Evolutionary conservation across 179 eudicot species (phyloP).

Genomic region (Camellia oleifera): DNA sequence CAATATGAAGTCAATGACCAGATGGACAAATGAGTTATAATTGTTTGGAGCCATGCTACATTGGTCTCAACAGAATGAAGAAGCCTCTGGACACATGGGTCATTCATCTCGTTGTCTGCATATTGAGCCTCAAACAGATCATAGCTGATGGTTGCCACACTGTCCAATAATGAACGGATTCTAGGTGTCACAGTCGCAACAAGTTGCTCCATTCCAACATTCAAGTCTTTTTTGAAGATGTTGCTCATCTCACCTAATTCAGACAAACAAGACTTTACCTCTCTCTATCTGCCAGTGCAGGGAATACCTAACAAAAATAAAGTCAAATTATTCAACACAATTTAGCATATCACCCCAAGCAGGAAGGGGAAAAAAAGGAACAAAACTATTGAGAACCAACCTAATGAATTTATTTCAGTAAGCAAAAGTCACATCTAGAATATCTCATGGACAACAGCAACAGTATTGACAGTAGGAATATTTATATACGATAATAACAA

Average conservation of each 20-base stretch:
- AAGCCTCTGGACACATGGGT: conserved; percentile 93
- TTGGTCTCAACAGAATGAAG: conserved; percentile 85
- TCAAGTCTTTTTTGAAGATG: conserved; percentile 73
- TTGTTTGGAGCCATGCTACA: conserved; percentile 85
- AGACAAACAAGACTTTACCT: conserved; percentile 84
- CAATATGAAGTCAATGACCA: conserved; percentile 74
- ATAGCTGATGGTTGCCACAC: conserved; percentile 26
- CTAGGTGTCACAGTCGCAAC: conserved; percentile 73
- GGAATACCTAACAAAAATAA: conserved; percentile 51
- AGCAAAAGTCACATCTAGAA: neutral
- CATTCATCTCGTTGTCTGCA: conserved; percentile 92
- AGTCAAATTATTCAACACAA: neutral
- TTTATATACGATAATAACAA: too few species aligned
- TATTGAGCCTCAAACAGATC: conserved; percentile 81
- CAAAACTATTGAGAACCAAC: neutral
- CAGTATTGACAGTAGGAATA: too few species aligned
- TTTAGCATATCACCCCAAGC: neutral
- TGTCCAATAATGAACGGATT: conserved; percentile 38
- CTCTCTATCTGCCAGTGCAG: conserved; percentile 80
- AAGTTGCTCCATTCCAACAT: conserved; percentile 79
- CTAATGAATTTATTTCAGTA: neutral
- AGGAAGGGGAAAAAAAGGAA: neutral
- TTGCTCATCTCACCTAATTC: conserved; percentile 71
- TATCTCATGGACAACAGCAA: conserved; percentile 12
- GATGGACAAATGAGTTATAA: conserved; percentile 74